Percentiles rank a stretch among this genome's conserved stretches.
phyloP scores from a whole-genome alignment of 371 early-diverging fungal genomes.

The Vairimorpha necatrix region DNA sequence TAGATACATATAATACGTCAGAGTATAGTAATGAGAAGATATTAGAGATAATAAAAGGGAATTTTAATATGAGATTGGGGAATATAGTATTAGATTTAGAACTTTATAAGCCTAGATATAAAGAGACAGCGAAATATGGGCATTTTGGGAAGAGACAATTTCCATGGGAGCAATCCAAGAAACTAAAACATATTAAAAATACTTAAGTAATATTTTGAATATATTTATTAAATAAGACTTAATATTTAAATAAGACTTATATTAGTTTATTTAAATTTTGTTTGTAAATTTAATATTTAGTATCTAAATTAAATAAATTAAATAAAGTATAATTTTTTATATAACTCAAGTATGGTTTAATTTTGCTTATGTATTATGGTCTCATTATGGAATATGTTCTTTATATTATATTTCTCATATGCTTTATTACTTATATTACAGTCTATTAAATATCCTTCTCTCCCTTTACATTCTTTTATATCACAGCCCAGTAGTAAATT shows the following conservation, averaged over 20 bases:
- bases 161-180: conserved; percentile 70
- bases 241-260: neutral
- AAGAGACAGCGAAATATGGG: conserved; percentile 88
- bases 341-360: too few relatives aligned
- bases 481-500: neutral
- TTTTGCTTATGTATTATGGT: too few relatives aligned
- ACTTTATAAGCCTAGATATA: conserved; percentile 91
- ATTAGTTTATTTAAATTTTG: neutral
- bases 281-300: too few relatives aligned
- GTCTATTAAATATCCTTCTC: neutral
- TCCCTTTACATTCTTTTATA: neutral
- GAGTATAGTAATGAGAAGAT: conserved; percentile 78
- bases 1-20: conserved; percentile 91
- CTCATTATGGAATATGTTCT: neutral
- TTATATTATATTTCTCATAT: conserved; percentile 1
- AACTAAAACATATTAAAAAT: conserved; percentile 7
- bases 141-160: conserved; percentile 93
- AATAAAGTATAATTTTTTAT: too few relatives aligned
- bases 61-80: conserved; percentile 95
- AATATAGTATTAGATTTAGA: conserved; percentile 89
- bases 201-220: neutral
- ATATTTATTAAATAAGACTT: neutral
- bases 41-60: conserved; percentile 80
- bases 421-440: neutral
- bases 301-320: too few relatives aligned